These are phyloP conservation scores for Tetrapisispora namnaoensis DNA, from an alignment of 805 yeast genomes.

Conservation along the genomic window DNA sequence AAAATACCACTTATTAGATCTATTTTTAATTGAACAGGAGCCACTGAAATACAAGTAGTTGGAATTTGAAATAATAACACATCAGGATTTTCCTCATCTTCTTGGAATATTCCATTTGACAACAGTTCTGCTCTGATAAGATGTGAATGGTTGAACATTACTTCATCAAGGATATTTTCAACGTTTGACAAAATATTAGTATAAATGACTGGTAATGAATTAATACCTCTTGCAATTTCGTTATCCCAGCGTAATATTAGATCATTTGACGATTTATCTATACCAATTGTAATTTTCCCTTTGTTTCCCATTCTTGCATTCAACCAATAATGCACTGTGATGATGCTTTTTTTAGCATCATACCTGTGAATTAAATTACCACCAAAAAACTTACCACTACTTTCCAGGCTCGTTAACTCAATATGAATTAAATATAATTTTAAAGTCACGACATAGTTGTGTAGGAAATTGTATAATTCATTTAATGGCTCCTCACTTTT, in stretches of 20 bases:
- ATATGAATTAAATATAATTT: constrained; percentile 27
- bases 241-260: constrained; percentile 27
- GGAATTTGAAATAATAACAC: constrained; percentile 26
- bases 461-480: constrained; percentile 24
- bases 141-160: constrained; percentile 29
- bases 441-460: constrained; percentile 26
- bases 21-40: constrained; percentile 27
- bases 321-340: constrained; percentile 28
- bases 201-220: constrained; percentile 17
- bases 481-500: constrained; percentile 22
- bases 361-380: constrained; percentile 27
- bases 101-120: constrained; percentile 22
- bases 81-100: constrained; percentile 25
- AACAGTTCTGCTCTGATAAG: constrained; percentile 24
- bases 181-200: constrained; percentile 20
- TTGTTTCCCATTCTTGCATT: constrained; percentile 24
- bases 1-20: constrained; percentile 27
- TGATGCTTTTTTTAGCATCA: constrained; percentile 26
- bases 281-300: constrained; percentile 24
- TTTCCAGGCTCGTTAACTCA: constrained; percentile 21
- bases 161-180: constrained; percentile 27
- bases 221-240: constrained; percentile 10
- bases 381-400: constrained; percentile 25
- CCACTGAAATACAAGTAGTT: constrained; percentile 24
- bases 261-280: constrained; percentile 17